Base-by-base conservation (phyloP, 768 basidiomycete species). In the Amanita subjunquillea region DNA sequence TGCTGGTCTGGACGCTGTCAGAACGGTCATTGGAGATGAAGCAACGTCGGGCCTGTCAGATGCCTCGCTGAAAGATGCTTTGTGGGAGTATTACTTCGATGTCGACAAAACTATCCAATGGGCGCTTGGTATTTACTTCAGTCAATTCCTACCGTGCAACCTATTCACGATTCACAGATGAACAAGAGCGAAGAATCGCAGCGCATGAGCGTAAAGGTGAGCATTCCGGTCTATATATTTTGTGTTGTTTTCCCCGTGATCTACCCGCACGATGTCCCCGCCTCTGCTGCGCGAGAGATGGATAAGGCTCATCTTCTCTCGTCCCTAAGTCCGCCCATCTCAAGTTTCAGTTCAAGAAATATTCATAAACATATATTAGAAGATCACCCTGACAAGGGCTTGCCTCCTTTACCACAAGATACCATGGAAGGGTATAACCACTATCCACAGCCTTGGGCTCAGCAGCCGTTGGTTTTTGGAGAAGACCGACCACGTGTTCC, bases 51-150 rank as follows among this genome's bases (percentile, higher is more conserved):
- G 82, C 6, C 67, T 95, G 42, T 74, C 85, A 40, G 89, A 95
- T 64, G 66, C 72, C 32, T 74, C 82, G 48, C 87, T 99, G 63
- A 79, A 77, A 61, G 86, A 91, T 56, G 73, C 78, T 0, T 71
- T 98, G 43, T 98, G 92, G 87, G 82, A 98, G 60, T 80, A 72
- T 60, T 88, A 87, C 65, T 97, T 95, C 59, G 83, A 95, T 61
- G 75, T 87, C 13, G 82, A 91, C 32, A 76, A 83, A 64, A 81
- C 87, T 15, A 68, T 95, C 8, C 70, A 79, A 30, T 90, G 82
- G 79, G 72, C 90, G 25, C 58, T 86, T 36, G 85, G 91, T 92
- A 55, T 57, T 84, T 71, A 9, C 22, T n/a, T 36, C 22, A 43
- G 17, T 30, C 20, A 10, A 34, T 27, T 20, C 6, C 32, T 8